Evolutionary conservation across 345 rosid species (phyloP).

Genomic region (Syzygium oleosum): DNA sequence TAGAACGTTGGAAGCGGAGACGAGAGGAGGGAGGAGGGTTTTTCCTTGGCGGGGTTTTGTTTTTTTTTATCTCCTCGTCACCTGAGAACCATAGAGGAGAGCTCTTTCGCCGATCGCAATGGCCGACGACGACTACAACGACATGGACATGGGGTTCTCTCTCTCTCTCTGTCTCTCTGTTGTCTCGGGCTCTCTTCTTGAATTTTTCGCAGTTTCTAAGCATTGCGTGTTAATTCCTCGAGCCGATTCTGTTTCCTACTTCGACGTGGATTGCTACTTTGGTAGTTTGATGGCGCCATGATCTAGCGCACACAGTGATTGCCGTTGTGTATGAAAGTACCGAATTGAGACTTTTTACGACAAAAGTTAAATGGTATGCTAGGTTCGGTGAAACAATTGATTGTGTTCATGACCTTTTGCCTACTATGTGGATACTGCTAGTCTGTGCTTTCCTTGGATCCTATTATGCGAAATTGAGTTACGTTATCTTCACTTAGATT

Average conservation of each 20-base stretch:
- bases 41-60: background rate
- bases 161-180: background rate
- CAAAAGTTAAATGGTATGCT: background rate
- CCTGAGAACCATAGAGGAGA: background rate
- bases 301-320: background rate
- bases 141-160: constrained; percentile 46
- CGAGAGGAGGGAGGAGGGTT: background rate
- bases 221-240: background rate
- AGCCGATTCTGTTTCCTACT: background rate
- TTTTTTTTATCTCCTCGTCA: background rate
- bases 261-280: background rate
- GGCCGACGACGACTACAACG: constrained; percentile 80
- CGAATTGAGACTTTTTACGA: background rate
- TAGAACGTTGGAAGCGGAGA: background rate
- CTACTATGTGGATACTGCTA: background rate
- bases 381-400: background rate
- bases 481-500: too few species aligned
- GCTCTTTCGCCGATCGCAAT: constrained; percentile 14
- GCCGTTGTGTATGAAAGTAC: background rate
- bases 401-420: background rate
- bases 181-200: background rate
- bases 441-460: background rate
- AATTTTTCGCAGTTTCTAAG: background rate
- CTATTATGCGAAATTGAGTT: background rate
- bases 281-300: background rate